A percentile compares a stretch with the other conserved stretches of the same genome.
Conservation (phyloP, 176 grass and related monocot species). For the Triticum turgidum region DNA sequence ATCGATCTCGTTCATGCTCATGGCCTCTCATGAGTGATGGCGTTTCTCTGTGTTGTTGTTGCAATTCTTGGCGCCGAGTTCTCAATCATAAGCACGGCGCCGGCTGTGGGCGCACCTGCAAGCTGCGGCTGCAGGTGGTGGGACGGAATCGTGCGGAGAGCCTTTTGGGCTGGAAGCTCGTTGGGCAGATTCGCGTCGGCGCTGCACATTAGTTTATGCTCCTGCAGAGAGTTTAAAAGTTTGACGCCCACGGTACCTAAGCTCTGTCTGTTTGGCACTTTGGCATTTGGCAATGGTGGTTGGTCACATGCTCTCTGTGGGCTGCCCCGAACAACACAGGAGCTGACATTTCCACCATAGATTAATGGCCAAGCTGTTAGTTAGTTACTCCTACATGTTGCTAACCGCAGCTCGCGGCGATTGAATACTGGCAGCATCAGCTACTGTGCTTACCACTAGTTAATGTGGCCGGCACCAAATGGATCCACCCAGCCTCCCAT, state of each 20-base stretch:
- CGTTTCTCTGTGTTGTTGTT: not conserved
- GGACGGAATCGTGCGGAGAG: slow-evolving; percentile 29
- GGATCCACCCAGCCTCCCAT: not conserved
- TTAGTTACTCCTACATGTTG: not conserved
- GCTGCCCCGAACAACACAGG: not conserved
- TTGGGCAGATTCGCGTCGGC: slow-evolving; percentile 25
- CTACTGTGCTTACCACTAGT: slow-evolving; percentile 12
- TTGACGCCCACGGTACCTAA: not conserved
- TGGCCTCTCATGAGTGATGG: not conserved
- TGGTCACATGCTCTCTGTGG: not conserved
- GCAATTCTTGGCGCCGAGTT: slow-evolving; percentile 8
- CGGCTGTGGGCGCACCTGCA: slow-evolving; percentile 5
- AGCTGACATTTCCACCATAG: slow-evolving; percentile 1
- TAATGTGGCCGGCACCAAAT: not conserved
- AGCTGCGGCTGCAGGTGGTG: slow-evolving; percentile 12
- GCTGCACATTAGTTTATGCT: slow-evolving; percentile 11
- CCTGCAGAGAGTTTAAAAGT: not conserved
- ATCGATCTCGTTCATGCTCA: not conserved
- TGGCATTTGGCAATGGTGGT: not conserved
- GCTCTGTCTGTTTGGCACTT: not conserved
- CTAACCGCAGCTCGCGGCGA: slow-evolving; percentile 3
- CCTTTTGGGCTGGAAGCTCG: slow-evolving; percentile 32
- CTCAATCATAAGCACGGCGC: slow-evolving; percentile 26
- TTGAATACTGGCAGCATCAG: slow-evolving; percentile 2
- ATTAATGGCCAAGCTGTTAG: not conserved